Evolutionary conservation across 1,284 basidiomycete genomes (phyloP).

Genomic region (Athelia sp.): DNA sequence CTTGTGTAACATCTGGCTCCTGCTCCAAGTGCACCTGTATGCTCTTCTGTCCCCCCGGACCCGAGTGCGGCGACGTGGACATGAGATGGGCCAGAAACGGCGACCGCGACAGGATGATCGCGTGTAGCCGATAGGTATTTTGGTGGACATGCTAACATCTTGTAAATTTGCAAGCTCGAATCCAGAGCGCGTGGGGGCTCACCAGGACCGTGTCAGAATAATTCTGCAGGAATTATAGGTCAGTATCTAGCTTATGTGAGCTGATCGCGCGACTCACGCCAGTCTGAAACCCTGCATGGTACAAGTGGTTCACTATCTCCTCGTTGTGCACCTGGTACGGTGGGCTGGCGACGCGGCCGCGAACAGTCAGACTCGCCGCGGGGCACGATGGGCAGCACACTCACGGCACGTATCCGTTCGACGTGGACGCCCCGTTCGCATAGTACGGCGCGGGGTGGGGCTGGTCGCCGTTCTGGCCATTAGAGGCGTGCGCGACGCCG

Average conservation of each 20-base stretch:
- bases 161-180: constrained; percentile 12
- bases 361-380: constrained; percentile 10
- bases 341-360: constrained; percentile 31
- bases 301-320: constrained; percentile 69
- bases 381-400: constrained; percentile 15
- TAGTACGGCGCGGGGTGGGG: constrained; percentile 17
- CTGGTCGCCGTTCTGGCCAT: constrained; percentile 23
- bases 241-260: constrained; percentile 15
- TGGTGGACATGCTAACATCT: constrained; percentile 65
- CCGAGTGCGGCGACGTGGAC: constrained; percentile 63
- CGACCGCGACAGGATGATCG: constrained; percentile 80
- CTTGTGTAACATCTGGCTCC: constrained; percentile 76
- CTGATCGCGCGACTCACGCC: constrained; percentile 48
- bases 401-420: constrained; percentile 40
- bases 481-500: background rate
- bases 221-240: constrained; percentile 42
- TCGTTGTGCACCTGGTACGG: constrained; percentile 60
- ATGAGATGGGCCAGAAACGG: constrained; percentile 83
- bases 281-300: constrained; percentile 72
- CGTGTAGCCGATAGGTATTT: constrained; percentile 70
- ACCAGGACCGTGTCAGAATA: constrained; percentile 78
- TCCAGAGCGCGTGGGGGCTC: constrained; percentile 27
- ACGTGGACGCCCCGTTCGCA: constrained; percentile 12
- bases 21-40: constrained; percentile 74
- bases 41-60: constrained; percentile 52